Evolutionary conservation across 2,329 filamentous ascomycete genomes (phyloP), one percentile per base, ranked within the genome.

Genomic region (Pseudogymnoascus verrucosus): DNA sequence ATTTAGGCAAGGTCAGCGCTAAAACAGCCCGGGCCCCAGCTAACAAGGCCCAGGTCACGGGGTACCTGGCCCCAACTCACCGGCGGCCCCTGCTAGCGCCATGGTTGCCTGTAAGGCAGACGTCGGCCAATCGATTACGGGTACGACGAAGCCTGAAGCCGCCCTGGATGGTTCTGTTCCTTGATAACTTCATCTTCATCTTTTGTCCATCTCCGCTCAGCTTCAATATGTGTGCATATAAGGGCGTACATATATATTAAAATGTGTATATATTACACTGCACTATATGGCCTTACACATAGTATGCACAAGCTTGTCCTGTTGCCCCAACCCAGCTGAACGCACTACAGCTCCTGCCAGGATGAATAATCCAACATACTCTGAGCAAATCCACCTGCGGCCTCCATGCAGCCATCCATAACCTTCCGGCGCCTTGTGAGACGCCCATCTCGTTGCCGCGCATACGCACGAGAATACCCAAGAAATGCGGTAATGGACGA

Each of bases 1-100:
- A 31, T 31, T 28, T n/a, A 54, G 14, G 51, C 14, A 36, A 36
- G 51, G 28, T 57, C 16, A 36, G 28, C 51, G 51, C 51, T 36
- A 57, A 57, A 34, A 34, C 51, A 57, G 51, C 51, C 51, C 7
- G 28, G 28, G 28, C 5, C 51, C 28, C 51, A 21, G 51, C 51
- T 57, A 57, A 57, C 26, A 57, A 57, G 26, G 28, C 26, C 51
- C 26, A 28, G 26, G 51, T 57, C 51, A 57, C 28, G 51, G 51
- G 51, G 51, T 57, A 57, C 51, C 51, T 57, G 51, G 51, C 26
- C 51, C 51, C 26, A 34, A 57, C 51, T 34, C 51, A 34, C 51
- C 28, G n/a, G 28, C 14, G n/a, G 5, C 4, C 51, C 51, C 5
- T 57, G 51, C 51, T 57, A 57, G 51, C 4, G n/a, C n/a, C 28